Evolutionary conservation across 2,329 filamentous ascomycete species (phyloP), one percentile per base, ranked within the genome.

Genomic region (Fusarium drepaniforme): DNA sequence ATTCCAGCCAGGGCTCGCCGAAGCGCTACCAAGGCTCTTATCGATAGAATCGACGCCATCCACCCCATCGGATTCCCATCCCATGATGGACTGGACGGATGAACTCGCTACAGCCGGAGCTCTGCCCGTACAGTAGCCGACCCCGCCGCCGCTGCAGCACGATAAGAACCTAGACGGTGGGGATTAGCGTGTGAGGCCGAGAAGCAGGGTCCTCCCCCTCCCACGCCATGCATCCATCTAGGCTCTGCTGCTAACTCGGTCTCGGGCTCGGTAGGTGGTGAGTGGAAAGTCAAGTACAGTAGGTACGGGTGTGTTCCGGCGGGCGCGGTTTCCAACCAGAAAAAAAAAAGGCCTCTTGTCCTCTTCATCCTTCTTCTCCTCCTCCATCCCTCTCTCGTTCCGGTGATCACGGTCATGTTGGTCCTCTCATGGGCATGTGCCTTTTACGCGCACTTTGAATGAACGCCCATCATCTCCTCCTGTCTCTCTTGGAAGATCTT

Each of bases 341-440:
- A 44, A 38, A 64, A 53, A 51, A 57, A 70, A 66, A 74, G 70
- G 40, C 59, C 61, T 64, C 66, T 64, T 53, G 51, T 42, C 33
- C 28, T 53, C 30, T 51, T 63, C 59, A 38, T 71, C 38, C 37
- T 28, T 68, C 37, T 66, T 18, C 25, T 57, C 23, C 60, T 51
- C 12, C 56, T 58, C 49, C 53, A 35, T 16, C 40, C 25, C 49
- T 30, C 23, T 53, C 49, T 66, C 57, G 44, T 64, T 64, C 74
- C 60, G 65, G 76, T 78, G 70, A 76, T 78, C 73, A 77, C 66
- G 71, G 76, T 79, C 77, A 79, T 79, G 76, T 71, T 77, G 67
- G 64, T 66, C 56, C 64, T 37, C 58, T 44, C 51, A 63, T 66
- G 73, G 67, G 62, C 77, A 79, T 79, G 77, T 79, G 77, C 76